Percentiles rank a stretch among this genome's conserved stretches.
Evolutionary conservation across 129 eudicot genomes (phyloP).

Genomic region (Oenanthe sinensis): DNA sequence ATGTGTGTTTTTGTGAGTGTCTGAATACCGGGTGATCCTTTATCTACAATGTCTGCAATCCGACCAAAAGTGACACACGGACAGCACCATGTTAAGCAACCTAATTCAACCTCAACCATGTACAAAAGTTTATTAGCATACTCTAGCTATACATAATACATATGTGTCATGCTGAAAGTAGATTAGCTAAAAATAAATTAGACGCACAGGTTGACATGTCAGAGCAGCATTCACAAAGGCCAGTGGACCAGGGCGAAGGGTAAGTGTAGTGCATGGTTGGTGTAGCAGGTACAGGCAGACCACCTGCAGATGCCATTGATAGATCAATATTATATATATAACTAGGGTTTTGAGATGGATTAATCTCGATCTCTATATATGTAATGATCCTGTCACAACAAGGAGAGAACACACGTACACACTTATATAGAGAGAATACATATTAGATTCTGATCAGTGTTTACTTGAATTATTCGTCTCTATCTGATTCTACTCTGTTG

Average conservation of each 20-base stretch:
- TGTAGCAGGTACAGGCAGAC: not conserved
- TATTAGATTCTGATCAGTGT: not conserved
- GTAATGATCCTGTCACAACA: not conserved
- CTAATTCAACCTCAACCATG: not conserved
- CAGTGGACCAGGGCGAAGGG: conserved; percentile 4
- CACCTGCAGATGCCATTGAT: not conserved
- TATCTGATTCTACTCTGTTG: not conserved
- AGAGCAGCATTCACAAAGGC: conserved; percentile 6
- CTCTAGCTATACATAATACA: no score
- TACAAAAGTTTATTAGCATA: not conserved
- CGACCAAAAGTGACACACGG: conserved; percentile 8
- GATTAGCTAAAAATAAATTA: not conserved
- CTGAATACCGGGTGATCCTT: not conserved
- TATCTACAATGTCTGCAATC: conserved; percentile 6
- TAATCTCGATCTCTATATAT: not conserved
- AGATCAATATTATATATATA: not conserved
- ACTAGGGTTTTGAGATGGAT: not conserved
- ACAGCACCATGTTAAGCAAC: conserved; percentile 10
- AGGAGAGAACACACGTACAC: not conserved
- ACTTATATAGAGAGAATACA: not conserved
- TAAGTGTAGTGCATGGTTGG: not conserved
- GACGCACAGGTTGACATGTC: conserved; percentile 4
- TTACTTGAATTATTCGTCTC: not conserved
- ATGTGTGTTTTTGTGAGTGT: not conserved
- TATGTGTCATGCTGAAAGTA: not conserved